Evolutionary conservation across 2,329 filamentous ascomycete species (phyloP), one percentile per base, ranked within the genome.

Genomic region (Cladophialophora chaetospira): DNA sequence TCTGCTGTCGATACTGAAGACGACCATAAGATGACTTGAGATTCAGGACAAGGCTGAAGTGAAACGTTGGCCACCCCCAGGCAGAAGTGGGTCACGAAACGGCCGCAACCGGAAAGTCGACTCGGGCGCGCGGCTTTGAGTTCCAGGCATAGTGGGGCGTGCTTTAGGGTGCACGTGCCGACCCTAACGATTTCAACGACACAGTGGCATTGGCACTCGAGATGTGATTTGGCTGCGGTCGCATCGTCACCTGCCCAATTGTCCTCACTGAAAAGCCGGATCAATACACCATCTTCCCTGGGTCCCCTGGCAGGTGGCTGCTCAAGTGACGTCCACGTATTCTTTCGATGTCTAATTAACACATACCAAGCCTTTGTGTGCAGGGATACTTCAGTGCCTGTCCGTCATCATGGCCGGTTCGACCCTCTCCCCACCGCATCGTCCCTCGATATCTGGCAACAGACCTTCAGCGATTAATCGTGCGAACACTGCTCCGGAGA

Each of bases 401-500:
- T 44, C 48, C 47, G 57, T 29, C 63, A 36, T 64, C 61, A 65
- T 64, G 62, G 54, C 64, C 40, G 48, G 56, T 29, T 53, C 62
- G 15, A 59, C 42, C 26, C 51, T 62, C 31, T 58, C 59, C 25
- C 59, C 61, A 45, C 57, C 62, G 19, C 49, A 54, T 13, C 23
- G 50, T 13, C 52, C 60, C 26, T 55, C 60, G 35, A 55, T 38
- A 15, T 38, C 53, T 21, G 25, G 49, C 45, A 19, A 44, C n/a
- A 55, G 64, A 45, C 64, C 64, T 31, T 45, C 49, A 4, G 31
- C 53, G 17, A 44, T 49, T 10, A 62, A 54, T 29, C 55, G 63
- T 42, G 53, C 63, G 10, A 54, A 61, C 31, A 73, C 72, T 13
- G 68, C 69, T 17, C 71, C 70, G 17, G 62, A 69, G 61, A 61